Conservation (phyloP, 768 basidiomycete genomes). For the Vararia minispora region DNA sequence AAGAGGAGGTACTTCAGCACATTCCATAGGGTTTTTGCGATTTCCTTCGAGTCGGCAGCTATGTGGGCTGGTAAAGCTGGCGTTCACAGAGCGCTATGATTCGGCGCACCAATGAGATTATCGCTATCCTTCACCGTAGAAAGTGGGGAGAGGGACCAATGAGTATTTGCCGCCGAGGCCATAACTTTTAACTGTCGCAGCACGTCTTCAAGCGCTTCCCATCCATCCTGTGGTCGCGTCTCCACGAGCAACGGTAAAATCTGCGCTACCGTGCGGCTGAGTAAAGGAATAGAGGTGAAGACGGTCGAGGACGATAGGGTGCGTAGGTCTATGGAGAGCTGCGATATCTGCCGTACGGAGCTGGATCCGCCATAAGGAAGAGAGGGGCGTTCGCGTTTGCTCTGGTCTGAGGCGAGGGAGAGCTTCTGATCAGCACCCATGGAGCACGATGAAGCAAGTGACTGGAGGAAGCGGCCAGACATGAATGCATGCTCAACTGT, state of each 20-base stretch:
- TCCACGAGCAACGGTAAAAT: conserved; percentile 18
- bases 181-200: conserved; percentile 13
- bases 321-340: conserved; percentile 11
- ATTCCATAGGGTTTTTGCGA: conserved; percentile 48
- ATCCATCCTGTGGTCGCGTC: conserved; percentile 15
- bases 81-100: background rate
- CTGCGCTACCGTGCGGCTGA: conserved; percentile 15
- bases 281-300: conserved; percentile 16
- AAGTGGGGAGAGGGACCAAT: conserved; percentile 21
- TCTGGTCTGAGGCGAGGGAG: background rate
- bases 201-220: conserved; percentile 16
- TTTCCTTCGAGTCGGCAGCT: conserved; percentile 34
- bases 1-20: conserved; percentile 72
- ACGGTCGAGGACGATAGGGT: conserved; percentile 13
- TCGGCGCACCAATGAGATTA: conserved; percentile 19
- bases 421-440: conserved; percentile 11
- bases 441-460: conserved; percentile 25
- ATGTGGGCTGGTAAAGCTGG: conserved; percentile 1
- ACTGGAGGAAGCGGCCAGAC: conserved; percentile 42
- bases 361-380: conserved; percentile 7
- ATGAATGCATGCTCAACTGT: conserved; percentile 46
- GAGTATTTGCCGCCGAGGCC: conserved; percentile 14
- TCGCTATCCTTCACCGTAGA: conserved; percentile 19
- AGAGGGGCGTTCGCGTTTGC: conserved; percentile 3
- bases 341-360: conserved; percentile 6